phyloP scores from a whole-genome alignment of 352 stramenopile species.

The Phytophthora capsici region DNA sequence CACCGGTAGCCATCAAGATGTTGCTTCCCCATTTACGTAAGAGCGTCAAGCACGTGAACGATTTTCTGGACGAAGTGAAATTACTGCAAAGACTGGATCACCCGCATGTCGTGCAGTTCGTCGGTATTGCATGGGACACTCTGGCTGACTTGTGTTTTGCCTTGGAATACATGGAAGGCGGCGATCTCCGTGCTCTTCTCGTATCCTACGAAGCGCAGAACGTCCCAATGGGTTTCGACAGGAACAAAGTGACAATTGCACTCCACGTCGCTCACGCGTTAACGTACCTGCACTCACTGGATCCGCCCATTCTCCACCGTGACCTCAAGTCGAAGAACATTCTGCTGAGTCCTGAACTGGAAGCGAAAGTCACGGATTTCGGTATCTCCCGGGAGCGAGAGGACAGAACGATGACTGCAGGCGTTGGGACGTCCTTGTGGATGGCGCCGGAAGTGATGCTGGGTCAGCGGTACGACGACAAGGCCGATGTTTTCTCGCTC shows the following conservation, averaged over 20 bases:
- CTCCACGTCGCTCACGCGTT: conserved; percentile 46
- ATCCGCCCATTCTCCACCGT: conserved; percentile 36
- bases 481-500: conserved; percentile 36
- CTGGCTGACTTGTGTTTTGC: conserved; percentile 50
- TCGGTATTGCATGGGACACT: conserved; percentile 61
- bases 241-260: conserved; percentile 50
- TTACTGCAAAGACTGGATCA: conserved; percentile 58
- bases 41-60: conserved; percentile 29
- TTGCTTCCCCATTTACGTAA: conserved; percentile 23
- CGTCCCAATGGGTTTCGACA: conserved; percentile 29
- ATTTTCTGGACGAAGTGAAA: conserved; percentile 49
- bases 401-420: conserved; percentile 47
- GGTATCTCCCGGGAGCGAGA: conserved; percentile 33
- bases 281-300: conserved; percentile 48
- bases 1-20: conserved; percentile 35
- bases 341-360: conserved; percentile 22
- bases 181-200: conserved; percentile 62
- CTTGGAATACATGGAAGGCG: conserved; percentile 66
- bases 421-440: conserved; percentile 39
- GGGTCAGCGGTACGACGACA: conserved; percentile 34
- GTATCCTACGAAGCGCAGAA: conserved; percentile 14
- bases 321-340: conserved; percentile 58
- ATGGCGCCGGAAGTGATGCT: conserved; percentile 52
- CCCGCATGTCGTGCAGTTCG: conserved; percentile 56
- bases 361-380: conserved; percentile 59